Evolutionary conservation across 75 land plant species (phyloP).

Genomic region (Azolla pinnata): DNA sequence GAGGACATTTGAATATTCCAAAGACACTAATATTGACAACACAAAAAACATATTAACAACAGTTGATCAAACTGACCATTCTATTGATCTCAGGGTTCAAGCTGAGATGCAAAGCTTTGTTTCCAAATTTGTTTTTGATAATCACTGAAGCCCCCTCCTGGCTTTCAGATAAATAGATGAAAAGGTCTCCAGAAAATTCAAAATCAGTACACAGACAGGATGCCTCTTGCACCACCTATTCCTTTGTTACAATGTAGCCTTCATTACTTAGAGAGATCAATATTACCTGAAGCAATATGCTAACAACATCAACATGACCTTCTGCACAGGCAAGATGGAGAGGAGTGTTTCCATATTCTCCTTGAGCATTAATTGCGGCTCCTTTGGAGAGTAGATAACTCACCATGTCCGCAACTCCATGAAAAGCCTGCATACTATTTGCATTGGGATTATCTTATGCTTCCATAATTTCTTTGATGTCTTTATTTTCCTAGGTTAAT

Average conservation of each 20-base stretch:
- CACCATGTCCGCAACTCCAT: constrained; percentile 20
- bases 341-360: constrained; percentile 31
- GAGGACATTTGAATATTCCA: no score
- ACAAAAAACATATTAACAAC: no score
- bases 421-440: constrained; percentile 11
- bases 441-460: neutral
- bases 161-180: constrained; percentile 5
- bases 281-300: constrained; percentile 26
- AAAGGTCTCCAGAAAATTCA: neutral
- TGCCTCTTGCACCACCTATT: no score
- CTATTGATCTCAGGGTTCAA: constrained; percentile 7
- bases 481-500: no score
- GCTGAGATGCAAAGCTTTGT: constrained; percentile 13
- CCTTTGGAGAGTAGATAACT: constrained; percentile 11
- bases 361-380: constrained; percentile 24
- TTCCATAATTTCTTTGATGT: neutral
- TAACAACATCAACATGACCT: constrained; percentile 19
- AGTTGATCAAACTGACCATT: constrained; percentile 7
- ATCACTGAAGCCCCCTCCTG: constrained; percentile 34
- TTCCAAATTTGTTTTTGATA: constrained; percentile 22
- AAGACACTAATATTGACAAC: no score
- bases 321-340: constrained; percentile 31
- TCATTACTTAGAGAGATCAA: constrained; percentile 1
- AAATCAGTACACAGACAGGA: no score
- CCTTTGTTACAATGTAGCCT: no score